Evolutionary conservation across 441 rosid genomes (phyloP), one percentile per base, ranked within the genome.

Genomic region (Pelargonium fulgidum): DNA sequence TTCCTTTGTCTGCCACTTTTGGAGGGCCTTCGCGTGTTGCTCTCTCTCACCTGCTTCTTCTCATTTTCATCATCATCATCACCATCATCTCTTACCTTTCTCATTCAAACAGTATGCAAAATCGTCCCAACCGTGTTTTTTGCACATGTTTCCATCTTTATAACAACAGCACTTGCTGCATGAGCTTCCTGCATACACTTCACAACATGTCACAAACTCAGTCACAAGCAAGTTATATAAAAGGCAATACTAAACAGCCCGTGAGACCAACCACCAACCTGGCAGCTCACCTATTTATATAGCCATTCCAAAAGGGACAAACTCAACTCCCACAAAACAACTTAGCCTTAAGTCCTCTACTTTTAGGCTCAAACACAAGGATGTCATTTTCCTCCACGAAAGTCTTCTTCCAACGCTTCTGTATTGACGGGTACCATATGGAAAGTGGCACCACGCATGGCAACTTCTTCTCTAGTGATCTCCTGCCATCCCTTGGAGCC

Each of bases 401-500:
- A 81, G 83, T 74, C 70, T 91, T 91, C 95, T 84, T 91, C 76
- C 83, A 75, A 62, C 81, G 99, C 66, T 93, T 94, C 82, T 94
- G 92, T 59, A 74, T 74, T 0, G 96, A 90, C 12, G 96, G 85
- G 52, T 84, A 81, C 68, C 87, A 73, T 54, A 73, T 70, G 75
- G 84, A 76, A 36, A 78, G 82, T 54, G 66, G 76, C 6, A 73
- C 78, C 48, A 24, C 11, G 64, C 84, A 81, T 10, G 89, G 88
- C 70, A 80, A 83, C 78, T 85, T 87, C 87, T 89, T 91, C 78
- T 89, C 98, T 9, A 75, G 81, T 7, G 99, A 93, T 79, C 86
- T 91, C 70, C 81, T 93, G 29, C 99, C 99, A 59, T 88, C 99
- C 17, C 97, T 93, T 62, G 99, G 99, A 73, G 96, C 97, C 3